A percentile compares a stretch with the other conserved stretches of the same genome.
Evolutionary conservation across 2,329 filamentous ascomycete species (phyloP).

Genomic region (Colletotrichum graminicola): DNA sequence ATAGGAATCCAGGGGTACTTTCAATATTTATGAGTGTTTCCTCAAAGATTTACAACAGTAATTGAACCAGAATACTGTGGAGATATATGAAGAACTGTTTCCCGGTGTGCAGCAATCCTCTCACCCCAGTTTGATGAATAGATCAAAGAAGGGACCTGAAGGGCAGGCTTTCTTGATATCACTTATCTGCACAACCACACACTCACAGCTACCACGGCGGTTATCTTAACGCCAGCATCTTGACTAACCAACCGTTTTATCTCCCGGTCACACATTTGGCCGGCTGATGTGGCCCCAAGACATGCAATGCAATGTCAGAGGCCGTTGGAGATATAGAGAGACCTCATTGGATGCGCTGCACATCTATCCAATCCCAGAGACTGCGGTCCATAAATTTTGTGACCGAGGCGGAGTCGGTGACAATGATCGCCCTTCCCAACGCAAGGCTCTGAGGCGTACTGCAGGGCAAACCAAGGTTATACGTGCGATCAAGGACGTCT

Average conservation of each 20-base stretch:
- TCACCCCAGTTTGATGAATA: not conserved
- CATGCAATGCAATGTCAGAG: not conserved
- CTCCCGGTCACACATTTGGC: not conserved
- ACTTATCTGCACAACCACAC: not conserved
- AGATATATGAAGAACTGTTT: not conserved
- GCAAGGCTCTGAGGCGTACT: not conserved
- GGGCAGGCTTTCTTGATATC: not conserved
- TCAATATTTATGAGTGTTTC: not conserved
- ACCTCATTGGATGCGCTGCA: not conserved
- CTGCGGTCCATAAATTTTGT: not conserved
- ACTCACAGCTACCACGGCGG: too few species aligned
- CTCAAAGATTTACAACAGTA: accelerated
- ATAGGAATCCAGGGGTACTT: accelerated
- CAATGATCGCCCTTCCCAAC: too few species aligned
- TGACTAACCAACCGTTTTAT: not conserved
- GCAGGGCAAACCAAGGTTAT: not conserved
- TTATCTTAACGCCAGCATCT: not conserved
- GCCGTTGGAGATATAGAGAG: not conserved
- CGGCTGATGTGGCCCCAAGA: not conserved
- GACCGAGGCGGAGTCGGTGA: not conserved
- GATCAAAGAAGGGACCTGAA: not conserved
- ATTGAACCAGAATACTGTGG: not conserved
- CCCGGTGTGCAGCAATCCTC: not conserved
- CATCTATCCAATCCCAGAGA: not conserved
- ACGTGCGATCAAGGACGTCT: not conserved